Evolutionary conservation across 2,329 filamentous ascomycete species (phyloP), one percentile per base, ranked within the genome.

Genomic region (Sarocladium brachiariae): DNA sequence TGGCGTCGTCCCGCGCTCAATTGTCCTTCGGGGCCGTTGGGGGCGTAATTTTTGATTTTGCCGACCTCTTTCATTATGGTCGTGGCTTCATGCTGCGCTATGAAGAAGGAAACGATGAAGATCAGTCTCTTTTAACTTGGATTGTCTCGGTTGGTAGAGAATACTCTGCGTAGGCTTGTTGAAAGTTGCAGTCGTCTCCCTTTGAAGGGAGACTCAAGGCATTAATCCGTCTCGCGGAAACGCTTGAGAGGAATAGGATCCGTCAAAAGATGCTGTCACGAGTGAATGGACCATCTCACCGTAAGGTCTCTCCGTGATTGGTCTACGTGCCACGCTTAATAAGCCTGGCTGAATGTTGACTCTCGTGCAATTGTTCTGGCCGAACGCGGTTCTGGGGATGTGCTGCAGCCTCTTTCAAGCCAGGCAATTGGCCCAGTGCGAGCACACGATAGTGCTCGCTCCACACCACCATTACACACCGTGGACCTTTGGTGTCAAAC

Each of bases 21-120:
- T 72, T 74, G 71, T 69, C 70, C 70, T 75, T 74, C 66, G 67
- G 69, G 70, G 69, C 72, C 73, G 71, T 75, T 68, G 70, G 66
- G 65, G 66, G 68, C 62, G 68, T 43, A 75, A 73, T 72, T 74
- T 73, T 74, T 73, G 71, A 66, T 74, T 59, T 66, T 50, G 27
- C 50, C 49, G 3, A 9, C n/a, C 39, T 56, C 69, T 75, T 74
- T 75, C 72, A 69, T 74, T 69, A 55, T 70, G 51, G 51, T 58
- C 54, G 53, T 58, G 62, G 65, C 63, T 62, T 53, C 63, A 49
- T 33, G 65, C 63, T 60, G 59, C 59, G 68, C 53, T 64, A 67
- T 59, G 69, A 74, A 63, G 72, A 74, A 72, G 70, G 66, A 41
- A 30, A n/a, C n/a, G n/a, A n/a, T n/a, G n/a, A n/a, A n/a, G n/a